Percentiles rank a stretch among this genome's conserved stretches.
These are phyloP conservation scores for Astragalus membranaceus DNA, from an alignment of 306 rosid genomes.

Conservation along the genomic window DNA sequence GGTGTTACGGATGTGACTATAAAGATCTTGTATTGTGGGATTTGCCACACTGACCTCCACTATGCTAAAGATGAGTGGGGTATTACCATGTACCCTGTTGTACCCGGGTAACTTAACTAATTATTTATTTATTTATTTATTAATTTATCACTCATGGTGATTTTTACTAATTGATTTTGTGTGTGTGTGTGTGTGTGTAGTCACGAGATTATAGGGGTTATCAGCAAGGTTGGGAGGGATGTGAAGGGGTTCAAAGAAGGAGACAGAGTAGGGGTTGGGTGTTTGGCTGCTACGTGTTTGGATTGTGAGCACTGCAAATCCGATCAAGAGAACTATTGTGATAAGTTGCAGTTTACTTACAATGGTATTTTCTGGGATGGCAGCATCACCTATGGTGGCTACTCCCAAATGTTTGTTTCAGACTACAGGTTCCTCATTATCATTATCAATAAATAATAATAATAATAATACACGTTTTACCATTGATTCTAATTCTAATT, in stretches of 20 bases:
- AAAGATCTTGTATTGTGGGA: slow-evolving; percentile 54
- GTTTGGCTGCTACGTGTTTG: slow-evolving; percentile 63
- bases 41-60: slow-evolving; percentile 79
- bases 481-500: no score
- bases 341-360: slow-evolving; percentile 33
- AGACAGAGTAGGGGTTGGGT: slow-evolving; percentile 71
- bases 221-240: slow-evolving; percentile 56
- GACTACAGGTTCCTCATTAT: slow-evolving; percentile 43
- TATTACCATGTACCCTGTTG: slow-evolving; percentile 66
- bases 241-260: slow-evolving; percentile 55
- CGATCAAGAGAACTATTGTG: slow-evolving; percentile 61
- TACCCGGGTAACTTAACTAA: slow-evolving; percentile 45
- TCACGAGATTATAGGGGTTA: slow-evolving; percentile 65
- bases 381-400: slow-evolving; percentile 74
- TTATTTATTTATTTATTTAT: no score
- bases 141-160: no score
- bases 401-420: slow-evolving; percentile 52
- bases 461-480: no score
- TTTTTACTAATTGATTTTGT: no score
- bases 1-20: slow-evolving; percentile 60
- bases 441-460: no score
- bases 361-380: slow-evolving; percentile 87
- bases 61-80: slow-evolving; percentile 62
- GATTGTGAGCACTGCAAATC: slow-evolving; percentile 47
- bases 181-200: slow-evolving; percentile 10